A percentile compares a stretch with the other conserved stretches of the same genome.
Conservation (phyloP, 805 yeast species). For the Metschnikowia lachancei region DNA sequence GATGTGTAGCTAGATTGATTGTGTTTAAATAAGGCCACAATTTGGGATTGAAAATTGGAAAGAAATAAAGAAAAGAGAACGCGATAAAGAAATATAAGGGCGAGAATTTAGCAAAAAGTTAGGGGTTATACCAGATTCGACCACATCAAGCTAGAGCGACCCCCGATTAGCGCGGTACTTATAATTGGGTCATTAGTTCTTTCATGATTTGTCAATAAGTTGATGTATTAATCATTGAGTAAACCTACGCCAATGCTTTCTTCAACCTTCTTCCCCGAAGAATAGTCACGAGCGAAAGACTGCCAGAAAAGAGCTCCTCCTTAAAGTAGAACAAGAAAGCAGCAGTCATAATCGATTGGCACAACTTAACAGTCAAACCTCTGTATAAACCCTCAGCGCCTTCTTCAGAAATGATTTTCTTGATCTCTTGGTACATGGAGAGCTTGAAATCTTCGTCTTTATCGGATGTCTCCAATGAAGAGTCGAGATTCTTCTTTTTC, state of each 20-base stretch:
- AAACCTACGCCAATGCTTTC: slow-evolving; percentile 2
- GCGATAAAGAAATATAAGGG: no score
- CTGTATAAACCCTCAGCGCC: slow-evolving; percentile 77
- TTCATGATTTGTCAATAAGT: no score
- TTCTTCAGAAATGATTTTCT: slow-evolving; percentile 61
- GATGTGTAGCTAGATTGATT: no score
- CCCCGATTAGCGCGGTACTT: no score
- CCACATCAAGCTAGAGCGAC: no score
- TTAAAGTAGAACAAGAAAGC: slow-evolving; percentile 89
- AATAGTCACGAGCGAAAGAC: slow-evolving; percentile 52
- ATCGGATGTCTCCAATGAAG: slow-evolving; percentile 17
- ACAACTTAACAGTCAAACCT: slow-evolving; percentile 75
- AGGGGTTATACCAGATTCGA: no score
- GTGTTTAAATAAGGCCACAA: no score
- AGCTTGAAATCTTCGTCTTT: slow-evolving; percentile 20
- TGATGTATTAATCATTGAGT: no score
- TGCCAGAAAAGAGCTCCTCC: slow-evolving; percentile 70
- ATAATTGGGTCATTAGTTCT: no score
- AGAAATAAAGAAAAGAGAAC: no score
- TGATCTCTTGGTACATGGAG: slow-evolving; percentile 50
- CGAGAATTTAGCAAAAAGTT: no score
- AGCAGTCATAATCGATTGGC: slow-evolving; percentile 83
- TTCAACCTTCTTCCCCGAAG: slow-evolving; percentile 14
- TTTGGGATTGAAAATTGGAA: no score
- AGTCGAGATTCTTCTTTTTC: slow-evolving; percentile 34